These are phyloP conservation scores for Mortierella sp. DNA, from an alignment of 371 early-diverging fungal species.

Conservation along the genomic window DNA sequence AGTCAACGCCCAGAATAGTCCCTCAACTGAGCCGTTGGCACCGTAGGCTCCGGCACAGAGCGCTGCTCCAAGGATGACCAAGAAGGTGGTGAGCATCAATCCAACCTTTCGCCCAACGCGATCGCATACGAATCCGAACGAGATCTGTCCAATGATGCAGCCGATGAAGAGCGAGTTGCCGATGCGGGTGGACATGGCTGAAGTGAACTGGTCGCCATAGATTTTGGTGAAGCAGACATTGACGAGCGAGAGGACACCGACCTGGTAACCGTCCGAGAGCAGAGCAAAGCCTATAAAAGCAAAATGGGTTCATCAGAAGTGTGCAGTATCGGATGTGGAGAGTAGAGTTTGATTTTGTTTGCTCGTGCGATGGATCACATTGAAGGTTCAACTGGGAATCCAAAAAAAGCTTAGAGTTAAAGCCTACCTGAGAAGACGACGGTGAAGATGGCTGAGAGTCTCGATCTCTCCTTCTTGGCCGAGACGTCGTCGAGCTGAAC, in stretches of 20 bases:
- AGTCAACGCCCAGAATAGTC: slow-evolving; percentile 72
- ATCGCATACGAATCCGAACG: slow-evolving; percentile 63
- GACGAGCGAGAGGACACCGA: slow-evolving; percentile 56
- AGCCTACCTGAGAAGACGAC: slow-evolving; percentile 56
- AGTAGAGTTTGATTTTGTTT: background rate
- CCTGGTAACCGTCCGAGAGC: slow-evolving; percentile 57
- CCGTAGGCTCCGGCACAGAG: slow-evolving; percentile 58
- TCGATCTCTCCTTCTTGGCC: slow-evolving; percentile 7
- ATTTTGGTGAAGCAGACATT: slow-evolving; percentile 52
- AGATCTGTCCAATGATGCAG: slow-evolving; percentile 55
- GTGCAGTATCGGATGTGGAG: too few species aligned
- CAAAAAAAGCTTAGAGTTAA: background rate
- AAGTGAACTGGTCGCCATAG: slow-evolving; percentile 45
- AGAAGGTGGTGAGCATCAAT: slow-evolving; percentile 59
- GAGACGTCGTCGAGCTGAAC: background rate
- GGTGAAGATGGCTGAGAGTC: slow-evolving; percentile 47
- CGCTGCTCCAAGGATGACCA: slow-evolving; percentile 65
- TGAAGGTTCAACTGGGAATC: too few species aligned
- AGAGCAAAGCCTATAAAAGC: slow-evolving; percentile 49
- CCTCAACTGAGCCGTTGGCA: slow-evolving; percentile 48
- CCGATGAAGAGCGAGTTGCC: slow-evolving; percentile 57
- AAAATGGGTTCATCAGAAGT: background rate
- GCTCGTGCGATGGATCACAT: background rate
- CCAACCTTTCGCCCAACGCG: slow-evolving; percentile 66
- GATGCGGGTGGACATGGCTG: slow-evolving; percentile 53